Base-by-base conservation (phyloP, 805 yeast species). In the Candida coquimbonensis region DNA sequence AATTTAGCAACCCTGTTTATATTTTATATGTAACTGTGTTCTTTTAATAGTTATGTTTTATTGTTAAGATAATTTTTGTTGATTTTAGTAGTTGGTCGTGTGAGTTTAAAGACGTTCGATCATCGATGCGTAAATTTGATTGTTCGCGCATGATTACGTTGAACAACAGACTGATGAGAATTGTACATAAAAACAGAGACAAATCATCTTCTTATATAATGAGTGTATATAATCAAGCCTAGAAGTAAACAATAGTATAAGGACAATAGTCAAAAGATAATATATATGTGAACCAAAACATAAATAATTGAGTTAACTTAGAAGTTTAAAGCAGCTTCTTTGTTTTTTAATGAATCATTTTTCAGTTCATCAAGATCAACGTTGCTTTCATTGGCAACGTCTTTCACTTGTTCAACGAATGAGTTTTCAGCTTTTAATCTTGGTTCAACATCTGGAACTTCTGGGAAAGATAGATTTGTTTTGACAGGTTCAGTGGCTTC, bases 341-440 rank as follows among this genome's bases (percentile, higher is more conserved):
- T 61, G 55, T 55, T 61, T 43, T 57, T 55, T 49, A 59, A 54
- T 38, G 61, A 52, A 45, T 65, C 67, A 26, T 51, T 52, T 52
- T 63, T 64, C 53, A 67, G 59, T 41, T 62, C 64, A 24, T 61
- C 61, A 40, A 59, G 53, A 44, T 57, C 57, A 39, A 60, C 51
- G n/a, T 45, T 29, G 31, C 13, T 29, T 6, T 29, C 36, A 19
- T 29, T 32, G 17, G 49, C 46, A 36, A 49, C 44, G 14, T 47
- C 46, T 42, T 52, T 55, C 17, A 51, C 40, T 44, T 52, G 50
- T 14, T 51, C 56, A 39, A 40, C 48, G 42, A 55, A 29, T 29
- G 31, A 29, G 31, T 29, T 29, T 5, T 29, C 52, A 31, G 60
- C 50, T 41, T 50, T 48, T 13, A 36, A 21, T 29, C 9, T 29